Base-by-base conservation (phyloP, 129 eudicot genomes). In the Helichrysum umbraculigerum region DNA sequence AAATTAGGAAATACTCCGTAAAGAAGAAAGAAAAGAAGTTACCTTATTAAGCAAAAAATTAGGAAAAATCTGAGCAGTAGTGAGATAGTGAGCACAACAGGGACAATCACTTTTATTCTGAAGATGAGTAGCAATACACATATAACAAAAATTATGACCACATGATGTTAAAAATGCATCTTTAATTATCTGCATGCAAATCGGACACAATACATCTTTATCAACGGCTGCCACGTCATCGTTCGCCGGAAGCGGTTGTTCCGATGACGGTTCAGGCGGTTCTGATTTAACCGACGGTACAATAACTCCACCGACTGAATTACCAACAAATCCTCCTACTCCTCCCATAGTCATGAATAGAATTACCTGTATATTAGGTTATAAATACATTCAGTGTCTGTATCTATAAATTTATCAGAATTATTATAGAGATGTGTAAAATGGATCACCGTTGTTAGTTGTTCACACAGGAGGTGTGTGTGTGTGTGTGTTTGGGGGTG, bases 11-110 rank as follows among this genome's bases (percentile, higher is more conserved):
- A 29, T 1, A n/a, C n/a, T n/a, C n/a, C n/a, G n/a, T n/a, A 30
- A 32, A 12, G 14, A 20, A n/a, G 0, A 12, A 28, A 28, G 29
- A 5, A 62, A 12, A 6, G 3, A 3, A 30, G 8, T 12, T 21
- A 93, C 98, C 97, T 93, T 93, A 72, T 93, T 91, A 65, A 90
- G 96, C 65, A 91, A 79, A 68, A 93, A 87, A 84, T 93, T 93
- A 70, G 98, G 98, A 78, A 84, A 87, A n/a, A 93, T 52, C 54
- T 86, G 91, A 28, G 17, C 75, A 4, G 91, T 22, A 19, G 98
- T 85, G 66, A 93, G 87, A 67, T 74, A 87, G 39, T 83, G 91
- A 37, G 81, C 85, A 79, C 98, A 93, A 29, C 88, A 86, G 63
- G 98, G 98, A 32, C 98, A 93, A 79, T 93, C 89, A 30, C 86